Percentiles rank a stretch among this genome's conserved stretches.
phyloP scores from a whole-genome alignment of 2,329 filamentous ascomycete species.

The Diaporthe sp. region DNA sequence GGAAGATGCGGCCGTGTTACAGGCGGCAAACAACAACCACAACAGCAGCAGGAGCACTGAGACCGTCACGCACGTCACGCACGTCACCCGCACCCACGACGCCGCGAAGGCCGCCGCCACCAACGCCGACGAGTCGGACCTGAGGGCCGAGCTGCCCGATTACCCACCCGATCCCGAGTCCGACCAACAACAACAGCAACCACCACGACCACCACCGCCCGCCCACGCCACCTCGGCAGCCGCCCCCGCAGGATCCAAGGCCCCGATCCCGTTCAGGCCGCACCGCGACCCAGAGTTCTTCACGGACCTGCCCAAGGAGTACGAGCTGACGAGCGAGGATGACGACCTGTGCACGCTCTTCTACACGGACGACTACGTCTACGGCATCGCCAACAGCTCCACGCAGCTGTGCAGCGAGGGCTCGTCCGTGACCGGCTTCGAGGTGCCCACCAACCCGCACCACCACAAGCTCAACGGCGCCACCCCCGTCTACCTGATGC shows the following conservation, averaged over 20 bases:
- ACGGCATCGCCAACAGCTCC: constrained; percentile 25
- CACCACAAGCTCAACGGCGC: constrained; percentile 30
- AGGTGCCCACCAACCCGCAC: constrained; percentile 28
- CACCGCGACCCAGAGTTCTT: constrained; percentile 6
- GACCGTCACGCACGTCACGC: constrained; percentile 33
- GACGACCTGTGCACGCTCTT: constrained; percentile 33
- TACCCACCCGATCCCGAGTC: not conserved
- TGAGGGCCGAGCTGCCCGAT: constrained; percentile 8
- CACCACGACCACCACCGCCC: not conserved
- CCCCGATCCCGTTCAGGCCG: not conserved
- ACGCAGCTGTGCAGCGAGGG: not conserved
- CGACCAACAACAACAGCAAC: not conserved
- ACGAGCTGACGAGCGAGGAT: constrained; percentile 14
- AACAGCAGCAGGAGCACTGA: not conserved
- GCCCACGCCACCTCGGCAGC: not conserved
- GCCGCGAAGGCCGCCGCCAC: constrained; percentile 5
- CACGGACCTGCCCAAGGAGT: constrained; percentile 23
- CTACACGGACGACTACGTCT: constrained; percentile 35
- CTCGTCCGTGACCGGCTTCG: constrained; percentile 26
- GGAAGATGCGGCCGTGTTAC: constrained; percentile 14
- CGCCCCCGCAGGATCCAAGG: not conserved
- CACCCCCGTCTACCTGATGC: constrained; percentile 25
- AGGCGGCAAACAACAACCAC: not conserved
- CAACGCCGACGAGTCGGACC: constrained; percentile 12
- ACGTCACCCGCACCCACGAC: constrained; percentile 2